Conservation (phyloP, 2,329 filamentous ascomycete species). For the Emmonsiellopsis sp. region DNA sequence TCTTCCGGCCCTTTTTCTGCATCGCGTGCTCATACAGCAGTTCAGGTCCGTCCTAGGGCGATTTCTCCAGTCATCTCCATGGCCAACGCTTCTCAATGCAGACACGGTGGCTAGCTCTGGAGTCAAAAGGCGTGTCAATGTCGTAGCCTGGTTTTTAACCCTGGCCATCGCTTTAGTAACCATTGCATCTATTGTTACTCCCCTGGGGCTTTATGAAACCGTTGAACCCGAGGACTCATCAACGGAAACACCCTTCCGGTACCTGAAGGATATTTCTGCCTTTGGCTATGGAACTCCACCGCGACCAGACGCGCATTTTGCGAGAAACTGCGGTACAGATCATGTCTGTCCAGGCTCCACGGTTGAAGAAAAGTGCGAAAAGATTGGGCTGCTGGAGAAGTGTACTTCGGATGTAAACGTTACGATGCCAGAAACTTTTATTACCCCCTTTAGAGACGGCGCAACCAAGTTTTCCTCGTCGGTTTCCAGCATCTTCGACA, state of each 20-base stretch:
- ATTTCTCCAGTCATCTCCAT: constrained; percentile 31
- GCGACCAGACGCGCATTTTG: constrained; percentile 23
- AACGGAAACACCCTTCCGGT: constrained; percentile 23
- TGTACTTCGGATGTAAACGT: constrained; percentile 17
- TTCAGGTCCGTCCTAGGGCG: constrained; percentile 27
- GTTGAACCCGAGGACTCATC: constrained; percentile 16
- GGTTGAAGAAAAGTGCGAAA: constrained; percentile 3
- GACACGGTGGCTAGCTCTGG: constrained; percentile 28
- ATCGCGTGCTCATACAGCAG: not conserved
- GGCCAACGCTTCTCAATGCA: constrained; percentile 34
- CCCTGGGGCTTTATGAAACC: constrained; percentile 36
- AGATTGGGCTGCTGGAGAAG: constrained; percentile 3
- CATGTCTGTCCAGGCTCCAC: constrained; percentile 17
- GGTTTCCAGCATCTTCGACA: constrained; percentile 37
- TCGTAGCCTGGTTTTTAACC: constrained; percentile 19
- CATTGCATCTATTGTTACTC: constrained; percentile 37
- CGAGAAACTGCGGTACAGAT: constrained; percentile 21
- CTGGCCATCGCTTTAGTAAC: constrained; percentile 25
- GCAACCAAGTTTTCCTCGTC: constrained; percentile 17
- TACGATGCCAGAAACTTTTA: constrained; percentile 24
- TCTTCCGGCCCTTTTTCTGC: not conserved
- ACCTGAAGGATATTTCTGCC: constrained; percentile 28
- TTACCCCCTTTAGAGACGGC: constrained; percentile 31
- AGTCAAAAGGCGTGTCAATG: constrained; percentile 19
- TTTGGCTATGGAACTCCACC: constrained; percentile 32